A percentile compares a stretch with the other conserved stretches of the same genome.
phyloP scores from a whole-genome alignment of 495 filamentous ascomycete genomes.

The Rhypophila decipiens region DNA sequence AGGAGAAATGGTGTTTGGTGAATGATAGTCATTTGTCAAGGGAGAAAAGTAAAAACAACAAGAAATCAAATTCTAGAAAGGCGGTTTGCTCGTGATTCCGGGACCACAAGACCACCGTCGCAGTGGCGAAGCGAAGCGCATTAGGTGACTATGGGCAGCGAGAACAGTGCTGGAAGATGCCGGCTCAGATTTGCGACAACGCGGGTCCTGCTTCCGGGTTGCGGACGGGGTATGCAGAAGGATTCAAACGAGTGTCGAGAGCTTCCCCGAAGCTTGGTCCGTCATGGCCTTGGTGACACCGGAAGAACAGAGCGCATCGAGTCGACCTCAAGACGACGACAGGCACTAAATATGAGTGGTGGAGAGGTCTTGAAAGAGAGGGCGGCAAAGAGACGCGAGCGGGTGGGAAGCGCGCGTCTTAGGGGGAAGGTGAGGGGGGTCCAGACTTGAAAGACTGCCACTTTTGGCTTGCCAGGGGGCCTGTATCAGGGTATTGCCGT shows the following conservation, averaged over 20 bases:
- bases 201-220: conserved; percentile 11
- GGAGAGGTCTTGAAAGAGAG: conserved; percentile 13
- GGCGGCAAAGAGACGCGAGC: conserved; percentile 35
- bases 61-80: conserved; percentile 15
- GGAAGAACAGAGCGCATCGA: conserved; percentile 16
- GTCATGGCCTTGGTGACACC: conserved; percentile 18
- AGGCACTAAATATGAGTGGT: conserved; percentile 25
- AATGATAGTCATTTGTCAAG: conserved; percentile 36
- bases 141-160: conserved; percentile 9
- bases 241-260: conserved; percentile 22
- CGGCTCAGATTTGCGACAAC: conserved; percentile 1
- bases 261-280: conserved; percentile 2
- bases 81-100: conserved; percentile 21
- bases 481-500: background rate
- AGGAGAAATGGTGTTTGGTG: conserved; percentile 18
- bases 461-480: background rate
- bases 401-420: conserved; percentile 34
- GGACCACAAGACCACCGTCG: conserved; percentile 9
- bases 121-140: conserved; percentile 32
- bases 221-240: conserved; percentile 6
- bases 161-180: conserved; percentile 3
- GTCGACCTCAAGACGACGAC: conserved; percentile 23
- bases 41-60: conserved; percentile 9
- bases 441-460: conserved; percentile 8
- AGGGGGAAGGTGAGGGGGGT: conserved; percentile 1